Conservation (phyloP, 768 basidiomycete species). For the Podaxis sp. region DNA sequence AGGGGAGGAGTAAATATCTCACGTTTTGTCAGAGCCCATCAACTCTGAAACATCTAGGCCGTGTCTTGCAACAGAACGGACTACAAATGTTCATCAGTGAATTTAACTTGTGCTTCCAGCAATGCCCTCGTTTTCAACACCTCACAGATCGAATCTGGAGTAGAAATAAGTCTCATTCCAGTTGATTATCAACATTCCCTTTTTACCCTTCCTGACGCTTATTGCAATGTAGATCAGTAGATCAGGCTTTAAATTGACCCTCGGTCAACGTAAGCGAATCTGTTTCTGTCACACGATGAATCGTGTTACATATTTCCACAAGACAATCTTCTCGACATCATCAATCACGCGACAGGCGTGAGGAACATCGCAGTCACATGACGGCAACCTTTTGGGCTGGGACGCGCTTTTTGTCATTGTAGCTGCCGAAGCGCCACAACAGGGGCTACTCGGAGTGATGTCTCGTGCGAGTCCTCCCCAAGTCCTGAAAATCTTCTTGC, state of each 20-base stretch:
- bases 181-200: too few species aligned
- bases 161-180: too few species aligned
- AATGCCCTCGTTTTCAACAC: background rate
- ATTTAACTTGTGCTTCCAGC: background rate
- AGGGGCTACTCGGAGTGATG: too few species aligned
- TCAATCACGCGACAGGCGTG: background rate
- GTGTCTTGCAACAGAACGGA: background rate
- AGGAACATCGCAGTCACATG: background rate
- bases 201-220: too few species aligned
- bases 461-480: too few species aligned
- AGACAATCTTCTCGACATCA: background rate
- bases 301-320: background rate
- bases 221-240: background rate
- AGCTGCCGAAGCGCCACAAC: background rate
- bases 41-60: conserved; percentile 2
- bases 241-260: background rate
- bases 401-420: background rate
- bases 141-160: too few species aligned
- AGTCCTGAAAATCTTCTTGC: too few species aligned
- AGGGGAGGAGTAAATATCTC: conserved; percentile 7
- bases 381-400: background rate
- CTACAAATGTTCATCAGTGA: background rate
- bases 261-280: background rate
- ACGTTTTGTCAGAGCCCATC: conserved; percentile 8
- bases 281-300: background rate